Base-by-base conservation (phyloP, 805 yeast genomes). In the Tetrapisispora namnaoensis region DNA sequence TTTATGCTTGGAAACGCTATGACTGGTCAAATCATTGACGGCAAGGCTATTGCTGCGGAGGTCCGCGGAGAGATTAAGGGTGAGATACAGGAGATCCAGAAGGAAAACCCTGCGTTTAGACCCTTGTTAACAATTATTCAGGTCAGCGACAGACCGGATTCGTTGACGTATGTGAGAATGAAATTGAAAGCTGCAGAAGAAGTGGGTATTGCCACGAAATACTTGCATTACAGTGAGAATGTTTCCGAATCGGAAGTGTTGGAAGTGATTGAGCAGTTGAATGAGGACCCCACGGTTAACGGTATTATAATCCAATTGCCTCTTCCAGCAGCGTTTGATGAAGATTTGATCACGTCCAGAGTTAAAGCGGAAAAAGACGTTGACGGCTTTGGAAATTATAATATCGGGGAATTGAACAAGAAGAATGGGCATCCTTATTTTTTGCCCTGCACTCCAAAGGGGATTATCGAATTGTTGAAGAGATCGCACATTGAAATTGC, bases 391-490 rank as follows among this genome's bases (percentile, higher is more conserved):
- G 93, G 90, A 40, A 80, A 89, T 49, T 76, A 74, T 59, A 93
- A 93, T 66, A 81, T 87, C 49, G 98, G 97, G 51, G 97, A 91
- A 63, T 75, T 91, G 51, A 79, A 90, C 57, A 88, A 89, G 68
- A 80, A 86, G 56, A 87, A 87, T 47, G 96, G 97, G 21, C 63
- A 71, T 36, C 96, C 97, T 32, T 69, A 72, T 51, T 90, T 88
- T 68, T 74, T 83, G 55, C 98, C 99, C 35, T 91, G 98, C 71
- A 91, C 99, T 28, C 99, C 99, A 48, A 81, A 83, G 69, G 99
- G 99, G 50, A 79, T 89, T 59, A 82, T 91, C 73, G 84, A 81
- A 60, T 71, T 91, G 60, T 74, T 91, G 60, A 78, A 83, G 57
- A 75, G 82, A 54, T 77, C 86, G 44, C 80, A 83, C 9, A 78